These are phyloP conservation scores for Lathyrus tuberosus DNA, from an alignment of 306 rosid genomes.

Conservation along the genomic window DNA sequence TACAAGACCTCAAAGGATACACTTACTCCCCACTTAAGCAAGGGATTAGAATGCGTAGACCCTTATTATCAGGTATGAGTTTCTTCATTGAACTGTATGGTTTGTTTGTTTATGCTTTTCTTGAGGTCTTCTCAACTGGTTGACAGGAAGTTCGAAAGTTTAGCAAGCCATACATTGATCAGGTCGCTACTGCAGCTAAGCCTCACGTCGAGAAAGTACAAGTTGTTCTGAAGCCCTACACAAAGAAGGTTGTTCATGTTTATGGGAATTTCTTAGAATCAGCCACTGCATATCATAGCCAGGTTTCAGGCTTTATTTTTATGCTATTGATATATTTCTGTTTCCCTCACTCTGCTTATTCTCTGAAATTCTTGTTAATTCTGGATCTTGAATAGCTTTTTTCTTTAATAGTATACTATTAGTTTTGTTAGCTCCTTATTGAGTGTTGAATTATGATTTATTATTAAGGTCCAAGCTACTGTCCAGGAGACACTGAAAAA, in stretches of 20 bases:
- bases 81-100: constrained; percentile 23
- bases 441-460: constrained; percentile 35
- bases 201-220: constrained; percentile 82
- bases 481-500: constrained; percentile 68
- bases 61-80: constrained; percentile 81
- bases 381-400: not conserved
- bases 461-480: constrained; percentile 69
- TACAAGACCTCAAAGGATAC: constrained; percentile 67
- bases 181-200: constrained; percentile 71
- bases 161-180: constrained; percentile 90
- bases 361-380: constrained; percentile 19
- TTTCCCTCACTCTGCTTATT: not conserved
- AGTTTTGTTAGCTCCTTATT: constrained; percentile 6
- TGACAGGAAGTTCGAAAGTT: constrained; percentile 79
- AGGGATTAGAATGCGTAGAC: constrained; percentile 67
- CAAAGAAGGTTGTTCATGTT: constrained; percentile 58
- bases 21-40: constrained; percentile 67
- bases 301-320: constrained; percentile 54
- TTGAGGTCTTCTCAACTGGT: constrained; percentile 31
- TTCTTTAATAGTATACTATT: not conserved
- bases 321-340: not conserved
- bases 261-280: constrained; percentile 80
- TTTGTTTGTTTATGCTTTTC: constrained; percentile 34
- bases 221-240: constrained; percentile 73
- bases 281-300: constrained; percentile 77